These are phyloP conservation scores for Rubia tinctorum DNA, from an alignment of 305 asterid species.

Conservation along the genomic window DNA sequence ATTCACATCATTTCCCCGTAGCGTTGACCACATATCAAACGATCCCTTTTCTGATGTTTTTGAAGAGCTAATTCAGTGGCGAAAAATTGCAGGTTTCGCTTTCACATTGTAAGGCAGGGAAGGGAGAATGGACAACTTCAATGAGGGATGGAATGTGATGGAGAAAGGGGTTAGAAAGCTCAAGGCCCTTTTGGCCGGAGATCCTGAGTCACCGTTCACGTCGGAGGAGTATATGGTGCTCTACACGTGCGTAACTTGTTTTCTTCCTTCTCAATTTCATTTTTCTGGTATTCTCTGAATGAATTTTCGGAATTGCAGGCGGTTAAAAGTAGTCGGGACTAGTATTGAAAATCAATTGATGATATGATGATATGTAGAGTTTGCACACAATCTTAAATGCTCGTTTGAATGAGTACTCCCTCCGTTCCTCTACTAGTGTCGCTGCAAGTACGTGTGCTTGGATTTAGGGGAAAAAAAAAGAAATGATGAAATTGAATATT, in stretches of 20 bases:
- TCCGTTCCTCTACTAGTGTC: too few species aligned
- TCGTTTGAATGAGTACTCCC: too few species aligned
- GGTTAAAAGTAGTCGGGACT: too few species aligned
- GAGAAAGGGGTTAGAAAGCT: constrained; percentile 70
- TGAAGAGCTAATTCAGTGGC: neutral
- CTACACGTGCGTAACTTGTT: constrained; percentile 39
- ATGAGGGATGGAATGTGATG: constrained; percentile 79
- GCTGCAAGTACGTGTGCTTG: too few species aligned
- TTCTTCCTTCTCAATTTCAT: neutral
- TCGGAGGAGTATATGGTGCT: constrained; percentile 78
- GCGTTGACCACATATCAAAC: too few species aligned
- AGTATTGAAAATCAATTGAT: too few species aligned
- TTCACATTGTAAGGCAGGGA: neutral
- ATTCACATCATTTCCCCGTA: too few species aligned
- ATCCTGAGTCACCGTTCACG: constrained; percentile 73
- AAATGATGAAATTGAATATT: too few species aligned
- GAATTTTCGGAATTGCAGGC: neutral
- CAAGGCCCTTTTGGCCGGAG: constrained; percentile 67
- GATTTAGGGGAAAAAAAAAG: too few species aligned
- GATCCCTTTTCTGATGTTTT: too few species aligned
- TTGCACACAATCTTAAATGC: neutral
- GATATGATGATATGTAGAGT: neutral
- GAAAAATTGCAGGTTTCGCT: neutral
- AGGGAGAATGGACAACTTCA: constrained; percentile 48
- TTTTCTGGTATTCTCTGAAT: too few species aligned